Evolutionary conservation across 352 stramenopile genomes (phyloP).

Genomic region (Phytophthora sansomeana): DNA sequence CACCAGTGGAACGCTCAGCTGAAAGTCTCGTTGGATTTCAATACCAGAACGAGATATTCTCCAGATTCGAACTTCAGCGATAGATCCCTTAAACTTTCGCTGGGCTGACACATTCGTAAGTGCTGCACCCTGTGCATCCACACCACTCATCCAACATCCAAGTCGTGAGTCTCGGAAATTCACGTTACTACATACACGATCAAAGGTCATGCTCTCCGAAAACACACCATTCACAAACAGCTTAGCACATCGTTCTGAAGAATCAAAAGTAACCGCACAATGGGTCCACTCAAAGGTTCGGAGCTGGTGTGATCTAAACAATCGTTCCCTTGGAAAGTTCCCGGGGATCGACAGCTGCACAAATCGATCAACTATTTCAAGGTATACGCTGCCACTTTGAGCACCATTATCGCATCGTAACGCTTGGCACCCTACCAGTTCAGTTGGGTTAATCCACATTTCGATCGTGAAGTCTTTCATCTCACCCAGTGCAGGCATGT

Average conservation of each 20-base stretch:
- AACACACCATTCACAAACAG: constrained; percentile 68
- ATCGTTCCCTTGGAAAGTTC: constrained; percentile 71
- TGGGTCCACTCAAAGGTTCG: constrained; percentile 77
- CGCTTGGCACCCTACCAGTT: constrained; percentile 68
- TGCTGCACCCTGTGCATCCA: constrained; percentile 45
- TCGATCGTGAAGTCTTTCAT: constrained; percentile 79
- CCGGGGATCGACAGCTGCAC: constrained; percentile 79
- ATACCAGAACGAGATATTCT: constrained; percentile 39
- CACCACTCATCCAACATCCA: constrained; percentile 76
- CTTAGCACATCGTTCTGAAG: constrained; percentile 28
- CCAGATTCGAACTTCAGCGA: constrained; percentile 84
- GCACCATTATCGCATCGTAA: constrained; percentile 83
- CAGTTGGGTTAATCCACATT: constrained; percentile 80
- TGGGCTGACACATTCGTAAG: constrained; percentile 48
- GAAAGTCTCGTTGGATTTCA: constrained; percentile 71
- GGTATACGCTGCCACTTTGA: constrained; percentile 67
- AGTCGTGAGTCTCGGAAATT: constrained; percentile 65
- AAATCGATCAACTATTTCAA: constrained; percentile 74
- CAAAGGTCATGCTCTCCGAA: constrained; percentile 49
- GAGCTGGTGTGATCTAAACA: constrained; percentile 68
- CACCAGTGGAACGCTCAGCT: constrained; percentile 66
- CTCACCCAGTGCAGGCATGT: constrained; percentile 69
- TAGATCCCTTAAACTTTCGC: constrained; percentile 74
- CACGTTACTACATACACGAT: constrained; percentile 49
- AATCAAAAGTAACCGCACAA: constrained; percentile 64